phyloP scores from a whole-genome alignment of 306 rosid species.

The Rosa multiflora region DNA sequence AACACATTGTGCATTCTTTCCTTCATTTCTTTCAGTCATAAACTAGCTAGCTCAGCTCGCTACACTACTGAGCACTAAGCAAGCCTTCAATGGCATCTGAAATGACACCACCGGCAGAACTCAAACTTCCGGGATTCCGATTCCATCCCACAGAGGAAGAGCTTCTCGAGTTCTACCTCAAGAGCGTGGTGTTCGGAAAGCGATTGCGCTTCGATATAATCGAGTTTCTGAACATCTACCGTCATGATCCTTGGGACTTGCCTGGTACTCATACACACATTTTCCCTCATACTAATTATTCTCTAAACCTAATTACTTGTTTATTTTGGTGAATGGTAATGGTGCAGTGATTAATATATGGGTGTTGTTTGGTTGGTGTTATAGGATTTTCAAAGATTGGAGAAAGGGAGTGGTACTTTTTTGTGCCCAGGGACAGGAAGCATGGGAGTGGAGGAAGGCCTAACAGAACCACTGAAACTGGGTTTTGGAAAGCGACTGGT shows the following conservation, averaged over 20 bases:
- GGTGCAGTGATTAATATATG: neutral
- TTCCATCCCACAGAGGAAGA: slow-evolving; percentile 98
- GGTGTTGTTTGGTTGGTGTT: no score
- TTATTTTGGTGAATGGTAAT: neutral
- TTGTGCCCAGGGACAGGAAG: no score
- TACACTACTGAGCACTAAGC: neutral
- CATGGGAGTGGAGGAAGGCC: no score
- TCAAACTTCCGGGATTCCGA: slow-evolving; percentile 82
- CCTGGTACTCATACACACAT: slow-evolving; percentile 50
- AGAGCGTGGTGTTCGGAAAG: slow-evolving; percentile 61
- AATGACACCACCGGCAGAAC: slow-evolving; percentile 35
- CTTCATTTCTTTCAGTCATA: neutral
- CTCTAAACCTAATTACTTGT: neutral
- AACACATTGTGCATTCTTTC: slow-evolving; percentile 1
- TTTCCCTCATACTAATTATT: neutral
- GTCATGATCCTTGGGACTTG: slow-evolving; percentile 78
- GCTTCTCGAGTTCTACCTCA: slow-evolving; percentile 85
- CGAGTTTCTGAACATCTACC: slow-evolving; percentile 79
- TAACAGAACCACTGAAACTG: no score
- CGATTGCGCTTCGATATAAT: slow-evolving; percentile 62
- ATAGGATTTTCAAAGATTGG: no score
- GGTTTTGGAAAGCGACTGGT: no score
- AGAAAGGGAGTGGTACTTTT: no score
- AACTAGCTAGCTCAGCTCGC: neutral
- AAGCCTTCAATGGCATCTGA: slow-evolving; percentile 21